Base-by-base conservation (phyloP, 495 filamentous ascomycete species). In the Aspergillus cavernicola region DNA sequence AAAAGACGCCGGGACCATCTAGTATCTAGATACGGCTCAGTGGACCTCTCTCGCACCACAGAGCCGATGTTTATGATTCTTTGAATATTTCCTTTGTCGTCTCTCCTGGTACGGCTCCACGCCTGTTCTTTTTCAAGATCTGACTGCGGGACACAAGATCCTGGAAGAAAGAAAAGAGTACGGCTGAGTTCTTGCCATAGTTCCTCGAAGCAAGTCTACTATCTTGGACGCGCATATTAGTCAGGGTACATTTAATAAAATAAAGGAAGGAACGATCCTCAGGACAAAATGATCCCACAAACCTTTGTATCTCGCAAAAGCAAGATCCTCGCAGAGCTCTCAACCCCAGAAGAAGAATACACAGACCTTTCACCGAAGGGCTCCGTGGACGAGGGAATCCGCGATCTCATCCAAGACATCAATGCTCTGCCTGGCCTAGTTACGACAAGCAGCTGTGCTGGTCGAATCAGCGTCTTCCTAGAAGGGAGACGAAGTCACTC, bases 371-470 rank as follows among this genome's bases (percentile, higher is more conserved):
- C 88, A 9, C 91, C 91, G 1, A 96, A 96, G 70, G 91, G 92
- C 6, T 85, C 81, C 0, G 78, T 96, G 16, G 92, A 96, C 61
- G 80, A 71, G 44, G 85, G 77, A 2, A 89, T 96, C 48, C 77
- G 82, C n/a, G 75, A 81, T 13, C 69, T 96, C 48, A 88, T 97
- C 40, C 73, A 72, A 37, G 82, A 84, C 51, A 82, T 96, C 60
- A 96, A 97, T 69, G 67, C 58, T 1, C 38, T 80, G n/a, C 78
- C 82, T 8, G 87, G 85, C 28, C 73, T 90, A 23, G 90, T 92
- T 22, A 96, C 90, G 6, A 96, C 91, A 11, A 96, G 92, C 66
- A 95, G 88, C 65, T 96, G 92, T 62, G 84, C 90, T 10, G 92
- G 92, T 31, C 74, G 91, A 24, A 80, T 91, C 26, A 89, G 84